Evolutionary conservation across 78 protist species (phyloP).

Genomic region (Polysphondylium violaceum): DNA sequence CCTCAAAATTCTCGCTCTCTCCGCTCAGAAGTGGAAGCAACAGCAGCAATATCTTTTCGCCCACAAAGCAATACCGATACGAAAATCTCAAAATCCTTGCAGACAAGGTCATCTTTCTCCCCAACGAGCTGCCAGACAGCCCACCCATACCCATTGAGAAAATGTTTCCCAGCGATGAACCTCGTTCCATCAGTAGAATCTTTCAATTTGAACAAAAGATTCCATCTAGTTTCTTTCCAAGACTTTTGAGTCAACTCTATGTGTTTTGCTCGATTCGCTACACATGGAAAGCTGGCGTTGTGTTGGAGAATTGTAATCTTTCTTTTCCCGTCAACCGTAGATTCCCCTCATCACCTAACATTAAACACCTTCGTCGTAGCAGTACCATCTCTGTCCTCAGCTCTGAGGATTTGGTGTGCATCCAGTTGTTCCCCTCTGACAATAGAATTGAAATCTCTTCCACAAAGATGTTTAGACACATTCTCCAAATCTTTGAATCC

Average conservation of each 20-base stretch:
- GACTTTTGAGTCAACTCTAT: constrained; percentile 37
- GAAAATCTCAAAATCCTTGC: constrained; percentile 11
- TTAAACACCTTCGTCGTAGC: constrained; percentile 15
- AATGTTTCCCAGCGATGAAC: constrained; percentile 13
- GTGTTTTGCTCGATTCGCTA: constrained; percentile 45
- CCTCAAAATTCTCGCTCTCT: constrained; percentile 16
- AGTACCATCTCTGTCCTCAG: neutral
- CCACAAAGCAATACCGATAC: neutral
- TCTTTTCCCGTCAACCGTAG: constrained; percentile 38
- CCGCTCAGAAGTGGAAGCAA: neutral
- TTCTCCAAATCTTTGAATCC: constrained; percentile 52
- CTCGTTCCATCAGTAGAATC: constrained; percentile 33
- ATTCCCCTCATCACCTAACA: constrained; percentile 21
- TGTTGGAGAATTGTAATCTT: constrained; percentile 49
- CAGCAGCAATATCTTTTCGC: neutral
- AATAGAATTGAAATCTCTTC: constrained; percentile 64
- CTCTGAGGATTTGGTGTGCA: constrained; percentile 48
- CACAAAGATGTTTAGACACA: constrained; percentile 66
- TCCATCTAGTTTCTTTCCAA: constrained; percentile 31
- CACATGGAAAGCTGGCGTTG: constrained; percentile 53
- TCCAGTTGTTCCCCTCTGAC: constrained; percentile 10
- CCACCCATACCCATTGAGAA: constrained; percentile 44
- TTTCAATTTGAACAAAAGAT: constrained; percentile 45
- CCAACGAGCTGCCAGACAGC: constrained; percentile 36
- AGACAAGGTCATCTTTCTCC: constrained; percentile 60